Conservation (phyloP, 441 rosid species). For the Arabidopsis lyrata region DNA sequence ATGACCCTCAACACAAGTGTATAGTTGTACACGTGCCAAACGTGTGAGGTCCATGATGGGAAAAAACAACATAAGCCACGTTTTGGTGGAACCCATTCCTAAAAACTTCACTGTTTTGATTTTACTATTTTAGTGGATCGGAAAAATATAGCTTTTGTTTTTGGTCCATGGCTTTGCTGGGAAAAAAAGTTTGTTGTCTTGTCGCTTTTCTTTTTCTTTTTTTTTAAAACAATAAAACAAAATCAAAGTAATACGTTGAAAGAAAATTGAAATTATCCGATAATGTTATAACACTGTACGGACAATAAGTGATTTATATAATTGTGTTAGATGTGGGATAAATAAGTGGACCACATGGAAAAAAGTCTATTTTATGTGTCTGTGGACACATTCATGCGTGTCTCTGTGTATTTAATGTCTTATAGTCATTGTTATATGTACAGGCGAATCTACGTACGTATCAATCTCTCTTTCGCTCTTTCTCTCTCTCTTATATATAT, state of each 20-base stretch:
- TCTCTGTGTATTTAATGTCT: slow-evolving; percentile 42
- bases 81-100: slow-evolving; percentile 36
- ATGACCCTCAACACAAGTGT: not conserved
- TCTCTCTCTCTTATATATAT: not conserved
- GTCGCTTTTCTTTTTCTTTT: not conserved
- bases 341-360: slow-evolving; percentile 42
- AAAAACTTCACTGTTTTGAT: slow-evolving; percentile 5
- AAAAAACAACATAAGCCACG: slow-evolving; percentile 26
- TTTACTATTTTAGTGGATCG: slow-evolving; percentile 37
- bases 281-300: slow-evolving; percentile 40
- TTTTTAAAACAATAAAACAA: not conserved
- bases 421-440: slow-evolving; percentile 35
- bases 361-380: slow-evolving; percentile 29
- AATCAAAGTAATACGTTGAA: not conserved
- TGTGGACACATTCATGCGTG: slow-evolving; percentile 42
- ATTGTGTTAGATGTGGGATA: slow-evolving; percentile 30
- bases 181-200: slow-evolving; percentile 23
- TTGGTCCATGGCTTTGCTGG: slow-evolving; percentile 26
- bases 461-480: not conserved
- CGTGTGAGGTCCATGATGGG: slow-evolving; percentile 25
- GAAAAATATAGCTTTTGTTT: not conserved
- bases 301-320: slow-evolving; percentile 14
- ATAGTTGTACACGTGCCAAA: not conserved
- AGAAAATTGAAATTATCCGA: slow-evolving; percentile 8
- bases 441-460: slow-evolving; percentile 36